Base-by-base conservation (phyloP, 441 rosid species). In the Breynia disticha region DNA sequence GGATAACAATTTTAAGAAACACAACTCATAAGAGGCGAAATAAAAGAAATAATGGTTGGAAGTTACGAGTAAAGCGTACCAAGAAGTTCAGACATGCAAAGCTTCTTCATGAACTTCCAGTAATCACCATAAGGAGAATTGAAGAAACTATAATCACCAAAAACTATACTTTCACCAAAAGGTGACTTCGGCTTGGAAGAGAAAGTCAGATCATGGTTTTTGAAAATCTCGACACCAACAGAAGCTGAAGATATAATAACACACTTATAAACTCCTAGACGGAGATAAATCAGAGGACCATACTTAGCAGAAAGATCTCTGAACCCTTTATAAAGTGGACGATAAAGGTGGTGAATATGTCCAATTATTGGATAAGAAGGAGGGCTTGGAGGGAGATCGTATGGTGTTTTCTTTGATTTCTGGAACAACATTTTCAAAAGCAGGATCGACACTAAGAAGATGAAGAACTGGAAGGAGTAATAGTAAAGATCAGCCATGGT, bases 61-160 rank as follows among this genome's bases (percentile, higher is more conserved):
- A 28, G 8, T 28, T 28, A 28, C 5, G 35, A 28, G 8, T 28
- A 28, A 28, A 28, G 7, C 35, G 57, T 2, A 0, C 64, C 70
- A 0, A 72, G 77, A 47, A 77, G 61, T 10, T 72, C 63, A 14
- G 69, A 63, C 52, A 62, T 57, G 61, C 68, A 72, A 0, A 74
- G 53, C 46, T 74, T 77, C 63, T 70, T 76, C 82, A 79, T 64
- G 73, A 76, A 72, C 50, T 46, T 72, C 82, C 80, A 74, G 61
- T 72, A 74, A 10, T 69, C 71, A 48, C 75, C 82, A 56, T 77
- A 69, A 17, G 71, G 73, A 14, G 71, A 64, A 44, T 66, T 21
- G 50, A 47, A 1, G 17, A 79, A 70, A 11, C 81, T 62, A 11
- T 52, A 56, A 6, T 60, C 51, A 10, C 74, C 78, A 38, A 65